Evolutionary conservation across 2,329 filamentous ascomycete species (phyloP).

Genomic region (Pseudogymnoascus sp.): DNA sequence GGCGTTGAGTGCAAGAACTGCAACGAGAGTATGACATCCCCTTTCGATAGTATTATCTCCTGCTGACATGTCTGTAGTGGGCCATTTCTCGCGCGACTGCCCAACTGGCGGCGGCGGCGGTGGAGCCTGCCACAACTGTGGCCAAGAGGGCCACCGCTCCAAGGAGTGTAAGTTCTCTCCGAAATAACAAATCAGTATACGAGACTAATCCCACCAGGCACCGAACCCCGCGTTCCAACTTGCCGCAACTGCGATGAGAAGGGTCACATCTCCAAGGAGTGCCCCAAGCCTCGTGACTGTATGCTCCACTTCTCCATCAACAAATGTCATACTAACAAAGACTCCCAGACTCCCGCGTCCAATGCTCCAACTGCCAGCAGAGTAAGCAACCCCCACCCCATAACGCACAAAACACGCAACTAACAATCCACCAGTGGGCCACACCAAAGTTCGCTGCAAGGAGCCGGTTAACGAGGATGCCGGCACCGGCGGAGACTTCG

Average conservation of each 20-base stretch:
- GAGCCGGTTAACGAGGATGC: slow-evolving; percentile 24
- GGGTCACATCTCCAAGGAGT: slow-evolving; percentile 52
- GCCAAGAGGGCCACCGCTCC: slow-evolving; percentile 49
- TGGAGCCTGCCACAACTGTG: slow-evolving; percentile 46
- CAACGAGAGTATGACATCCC: slow-evolving; percentile 21
- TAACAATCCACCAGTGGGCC: slow-evolving; percentile 27
- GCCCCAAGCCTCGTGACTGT: slow-evolving; percentile 50
- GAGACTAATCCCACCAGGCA: slow-evolving; percentile 12
- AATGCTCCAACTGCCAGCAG: slow-evolving; percentile 49
- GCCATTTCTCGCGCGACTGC: slow-evolving; percentile 57
- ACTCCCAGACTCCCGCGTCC: slow-evolving; percentile 40
- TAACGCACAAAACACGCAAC: slow-evolving; percentile 12
- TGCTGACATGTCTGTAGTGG: slow-evolving; percentile 36
- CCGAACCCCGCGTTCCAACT: slow-evolving; percentile 39
- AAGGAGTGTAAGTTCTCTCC: slow-evolving; percentile 37
- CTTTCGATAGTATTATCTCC: neutral
- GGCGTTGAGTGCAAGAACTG: slow-evolving; percentile 31
- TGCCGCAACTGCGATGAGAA: slow-evolving; percentile 58
- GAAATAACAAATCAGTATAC: neutral
- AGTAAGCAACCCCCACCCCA: slow-evolving; percentile 23
- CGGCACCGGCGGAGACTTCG: slow-evolving; percentile 21
- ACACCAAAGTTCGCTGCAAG: slow-evolving; percentile 34
- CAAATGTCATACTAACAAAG: slow-evolving; percentile 16
- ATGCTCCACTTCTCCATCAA: slow-evolving; percentile 23
- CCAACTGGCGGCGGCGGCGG: slow-evolving; percentile 49